Evolutionary conservation across 768 basidiomycete species (phyloP).

Genomic region (Hygrophorus russula): DNA sequence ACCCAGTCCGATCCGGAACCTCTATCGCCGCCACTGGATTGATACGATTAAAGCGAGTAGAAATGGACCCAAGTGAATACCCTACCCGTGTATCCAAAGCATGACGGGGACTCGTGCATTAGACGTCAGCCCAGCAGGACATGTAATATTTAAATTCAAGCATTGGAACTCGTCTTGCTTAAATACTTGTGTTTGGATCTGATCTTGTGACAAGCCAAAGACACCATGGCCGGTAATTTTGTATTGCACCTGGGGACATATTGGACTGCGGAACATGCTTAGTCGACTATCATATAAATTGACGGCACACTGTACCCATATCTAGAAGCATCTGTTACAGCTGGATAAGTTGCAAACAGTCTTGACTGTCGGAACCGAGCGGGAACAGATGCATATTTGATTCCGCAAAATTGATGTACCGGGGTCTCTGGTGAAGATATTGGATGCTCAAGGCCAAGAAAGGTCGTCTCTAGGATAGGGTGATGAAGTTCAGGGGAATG

Average conservation of each 20-base stretch:
- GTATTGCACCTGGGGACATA: conserved; percentile 54
- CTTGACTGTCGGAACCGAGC: conserved; percentile 69
- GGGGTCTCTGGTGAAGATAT: conserved; percentile 42
- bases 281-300: conserved; percentile 2
- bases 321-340: conserved; percentile 48
- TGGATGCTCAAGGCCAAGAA: conserved; percentile 52
- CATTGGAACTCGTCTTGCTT: conserved; percentile 71
- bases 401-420: conserved; percentile 65
- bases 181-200: conserved; percentile 41
- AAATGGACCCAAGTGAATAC: conserved; percentile 6
- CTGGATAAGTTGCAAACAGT: conserved; percentile 45
- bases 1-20: conserved; percentile 72
- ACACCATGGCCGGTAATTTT: conserved; percentile 48
- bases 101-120: conserved; percentile 60
- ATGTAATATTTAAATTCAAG: conserved; percentile 72
- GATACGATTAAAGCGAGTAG: conserved; percentile 5
- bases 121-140: conserved; percentile 43
- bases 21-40: conserved; percentile 52
- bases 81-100: conserved; percentile 82
- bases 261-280: conserved; percentile 35
- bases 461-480: conserved; percentile 45
- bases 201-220: conserved; percentile 43
- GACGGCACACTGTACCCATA: conserved; percentile 41
- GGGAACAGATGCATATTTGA: conserved; percentile 67
- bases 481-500: conserved; percentile 34